phyloP scores from a whole-genome alignment of 1,139 yeast genomes.

The Zhuliangozyma blackwelliae region DNA sequence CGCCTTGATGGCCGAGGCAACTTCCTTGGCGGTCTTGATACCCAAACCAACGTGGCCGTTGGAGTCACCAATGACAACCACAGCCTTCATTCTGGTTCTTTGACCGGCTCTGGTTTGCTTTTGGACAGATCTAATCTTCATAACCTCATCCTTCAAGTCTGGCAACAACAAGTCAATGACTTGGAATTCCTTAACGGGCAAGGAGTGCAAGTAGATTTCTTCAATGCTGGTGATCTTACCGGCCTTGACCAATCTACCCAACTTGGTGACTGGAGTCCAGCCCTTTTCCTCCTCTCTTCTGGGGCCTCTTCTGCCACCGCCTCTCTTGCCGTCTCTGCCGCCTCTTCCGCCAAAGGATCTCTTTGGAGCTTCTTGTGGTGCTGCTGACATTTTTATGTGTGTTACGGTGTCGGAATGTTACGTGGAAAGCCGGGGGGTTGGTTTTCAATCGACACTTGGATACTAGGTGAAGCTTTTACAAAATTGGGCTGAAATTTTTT shows the following conservation, averaged over 20 bases:
- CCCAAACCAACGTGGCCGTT: constrained; percentile 99
- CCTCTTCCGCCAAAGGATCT: constrained; percentile 35
- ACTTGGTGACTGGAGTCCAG: constrained; percentile 99
- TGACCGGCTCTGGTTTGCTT: constrained; percentile 99
- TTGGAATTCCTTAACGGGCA: constrained; percentile 99
- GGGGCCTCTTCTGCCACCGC: constrained; percentile 55
- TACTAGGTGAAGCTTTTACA: too few species aligned
- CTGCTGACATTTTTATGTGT: constrained; percentile 6
- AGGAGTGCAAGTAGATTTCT: constrained; percentile 98
- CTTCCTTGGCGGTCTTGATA: constrained; percentile 99
- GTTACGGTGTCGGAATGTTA: constrained; percentile 65
- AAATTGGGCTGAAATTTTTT: too few species aligned
- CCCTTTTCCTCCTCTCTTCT: constrained; percentile 93
- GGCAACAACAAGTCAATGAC: constrained; percentile 97
- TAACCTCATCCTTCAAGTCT: constrained; percentile 94
- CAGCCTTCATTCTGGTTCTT: constrained; percentile 99
- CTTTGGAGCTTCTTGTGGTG: constrained; percentile 45
- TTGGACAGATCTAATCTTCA: constrained; percentile 99
- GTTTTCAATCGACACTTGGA: constrained; percentile 71
- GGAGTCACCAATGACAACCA: constrained; percentile 98
- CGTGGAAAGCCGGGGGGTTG: constrained; percentile 93
- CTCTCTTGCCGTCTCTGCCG: constrained; percentile 49
- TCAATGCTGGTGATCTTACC: constrained; percentile 96
- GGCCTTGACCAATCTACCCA: constrained; percentile 99
- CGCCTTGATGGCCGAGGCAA: constrained; percentile 99